Evolutionary conservation across 1,284 basidiomycete genomes (phyloP), one percentile per base, ranked within the genome.

Genomic region (Trichosporon ovoides): DNA sequence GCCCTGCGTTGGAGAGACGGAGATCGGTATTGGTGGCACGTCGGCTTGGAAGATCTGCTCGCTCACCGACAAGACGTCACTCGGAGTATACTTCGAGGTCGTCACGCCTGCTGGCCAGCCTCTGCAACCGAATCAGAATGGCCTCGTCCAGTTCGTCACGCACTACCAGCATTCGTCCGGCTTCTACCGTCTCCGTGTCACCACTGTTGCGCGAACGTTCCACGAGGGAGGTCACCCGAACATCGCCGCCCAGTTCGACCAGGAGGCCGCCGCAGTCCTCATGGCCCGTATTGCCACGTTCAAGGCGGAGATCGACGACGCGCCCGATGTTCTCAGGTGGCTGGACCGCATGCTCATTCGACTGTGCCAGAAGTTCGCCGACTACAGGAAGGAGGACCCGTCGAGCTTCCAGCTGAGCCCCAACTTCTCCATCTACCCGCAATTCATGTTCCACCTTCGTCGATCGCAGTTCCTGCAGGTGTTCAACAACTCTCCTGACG

Each of bases 381-480:
- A 98, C 76, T 98, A 98, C 76, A 82, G 93, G 71, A 99, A 98
- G 80, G 96, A 98, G 78, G 96, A 98, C 73, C 91, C 95, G 5
- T 85, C 87, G 52, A 91, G 87, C 76, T 98, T 99, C 84, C 83
- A 93, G 64, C 81, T 98, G 65, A 83, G 86, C 61, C 93, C 97
- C 71, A 95, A 95, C 78, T 98, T 99, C 79, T 92, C 89, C 76
- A 98, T 99, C 71, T 99, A 99, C 78, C 96, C 96, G 34, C 96
- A 99, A 77, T 99, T 99, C 82, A 99, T 98, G 96, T 98, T 98
- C 87, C 96, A 99, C 79, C 79, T 99, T 61, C 84, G 96, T 59
- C 81, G 96, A 74, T 92, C 89, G 81, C 95, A 98, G 80, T 98
- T 99, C 82, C 82, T 99, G 76, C 96, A 99, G 79, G 95, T 98